Conservation (phyloP, 2,329 filamentous ascomycete genomes). For the Paecilomyces fulvus region DNA sequence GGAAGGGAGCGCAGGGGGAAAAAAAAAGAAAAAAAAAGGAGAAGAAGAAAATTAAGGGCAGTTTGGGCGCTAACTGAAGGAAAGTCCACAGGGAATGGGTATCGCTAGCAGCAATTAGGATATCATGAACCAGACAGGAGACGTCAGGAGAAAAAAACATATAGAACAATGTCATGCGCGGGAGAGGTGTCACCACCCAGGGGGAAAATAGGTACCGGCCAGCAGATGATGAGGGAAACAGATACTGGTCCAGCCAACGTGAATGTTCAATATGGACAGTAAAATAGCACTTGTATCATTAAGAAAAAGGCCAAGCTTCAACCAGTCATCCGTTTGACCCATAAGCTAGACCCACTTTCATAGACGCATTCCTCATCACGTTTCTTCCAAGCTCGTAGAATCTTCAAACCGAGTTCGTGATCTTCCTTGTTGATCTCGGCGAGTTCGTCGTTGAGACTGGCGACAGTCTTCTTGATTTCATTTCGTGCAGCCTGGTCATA, state of each 20-base stretch:
- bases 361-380: conserved; percentile 52
- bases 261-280: conserved; percentile 4
- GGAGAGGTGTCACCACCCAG: not conserved
- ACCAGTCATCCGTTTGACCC: conserved; percentile 69
- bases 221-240: not conserved
- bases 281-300: conserved; percentile 1
- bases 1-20: not conserved
- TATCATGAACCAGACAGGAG: not conserved
- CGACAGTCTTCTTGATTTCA: conserved; percentile 56
- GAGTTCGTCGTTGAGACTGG: conserved; percentile 56
- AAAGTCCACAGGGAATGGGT: not conserved
- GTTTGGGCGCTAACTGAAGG: not conserved
- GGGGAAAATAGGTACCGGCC: not conserved
- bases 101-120: conserved; percentile 2
- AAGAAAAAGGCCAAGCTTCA: conserved; percentile 26
- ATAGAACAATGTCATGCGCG: conserved; percentile 3
- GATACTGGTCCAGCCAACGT: conserved; percentile 5
- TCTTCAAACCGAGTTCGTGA: conserved; percentile 67
- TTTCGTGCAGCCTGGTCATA: conserved; percentile 55
- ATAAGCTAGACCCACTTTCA: conserved; percentile 53
- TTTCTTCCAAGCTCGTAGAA: conserved; percentile 67
- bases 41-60: not conserved
- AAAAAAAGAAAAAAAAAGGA: too few species aligned
- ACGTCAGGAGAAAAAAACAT: not conserved
- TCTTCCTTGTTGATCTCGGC: conserved; percentile 67